phyloP scores from a whole-genome alignment of 176 grass and related monocot genomes.

The Cenchrus fungigraminus region DNA sequence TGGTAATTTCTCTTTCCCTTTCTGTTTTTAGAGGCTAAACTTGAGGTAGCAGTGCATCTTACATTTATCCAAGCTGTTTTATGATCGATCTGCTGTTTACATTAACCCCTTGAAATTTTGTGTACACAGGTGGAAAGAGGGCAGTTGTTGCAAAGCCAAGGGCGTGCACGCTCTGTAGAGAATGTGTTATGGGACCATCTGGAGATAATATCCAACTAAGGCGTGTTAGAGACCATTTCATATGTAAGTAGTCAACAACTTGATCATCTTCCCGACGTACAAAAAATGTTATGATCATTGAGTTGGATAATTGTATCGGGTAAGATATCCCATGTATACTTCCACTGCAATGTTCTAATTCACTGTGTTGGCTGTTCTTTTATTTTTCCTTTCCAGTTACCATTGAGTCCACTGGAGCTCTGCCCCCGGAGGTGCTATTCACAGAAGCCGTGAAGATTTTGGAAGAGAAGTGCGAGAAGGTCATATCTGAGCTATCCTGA shows the following conservation, averaged over 20 bases:
- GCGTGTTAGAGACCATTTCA: constrained; percentile 88
- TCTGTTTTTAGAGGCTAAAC: constrained; percentile 27
- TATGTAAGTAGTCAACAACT: constrained; percentile 63
- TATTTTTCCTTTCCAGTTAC: constrained; percentile 52
- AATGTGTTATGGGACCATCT: constrained; percentile 55
- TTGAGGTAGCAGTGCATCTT: neutral
- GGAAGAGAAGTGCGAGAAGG: constrained; percentile 74
- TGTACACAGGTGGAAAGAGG: constrained; percentile 55
- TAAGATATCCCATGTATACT: neutral
- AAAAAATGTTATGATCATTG: neutral
- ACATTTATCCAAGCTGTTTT: neutral
- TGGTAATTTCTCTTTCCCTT: constrained; percentile 50
- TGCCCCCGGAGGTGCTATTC: constrained; percentile 73
- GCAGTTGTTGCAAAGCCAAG: constrained; percentile 67
- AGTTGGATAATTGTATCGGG: neutral
- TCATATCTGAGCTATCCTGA: constrained; percentile 79
- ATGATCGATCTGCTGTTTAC: neutral
- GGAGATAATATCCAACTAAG: constrained; percentile 59
- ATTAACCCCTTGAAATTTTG: neutral
- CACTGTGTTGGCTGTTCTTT: constrained; percentile 20
- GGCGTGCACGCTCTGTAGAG: constrained; percentile 82
- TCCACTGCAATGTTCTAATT: neutral
- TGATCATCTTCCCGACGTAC: neutral
- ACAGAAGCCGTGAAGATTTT: constrained; percentile 80
- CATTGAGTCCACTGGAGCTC: constrained; percentile 67